A percentile compares a stretch with the other conserved stretches of the same genome.
phyloP scores from a whole-genome alignment of 208 protist genomes.

The Acanthamoeba castellanii region DNA sequence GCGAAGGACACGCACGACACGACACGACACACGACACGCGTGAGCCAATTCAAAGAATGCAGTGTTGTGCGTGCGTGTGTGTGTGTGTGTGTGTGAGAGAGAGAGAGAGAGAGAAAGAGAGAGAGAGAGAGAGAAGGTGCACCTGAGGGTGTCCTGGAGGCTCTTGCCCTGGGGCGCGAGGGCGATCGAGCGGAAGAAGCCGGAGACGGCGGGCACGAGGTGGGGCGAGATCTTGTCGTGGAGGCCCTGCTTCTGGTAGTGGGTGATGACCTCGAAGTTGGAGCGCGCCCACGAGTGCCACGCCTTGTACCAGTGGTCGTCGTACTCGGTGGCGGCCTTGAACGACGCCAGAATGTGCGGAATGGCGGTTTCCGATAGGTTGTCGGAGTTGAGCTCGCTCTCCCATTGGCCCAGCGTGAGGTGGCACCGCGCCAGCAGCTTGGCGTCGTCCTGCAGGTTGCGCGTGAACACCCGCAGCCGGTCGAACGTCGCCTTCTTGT shows the following conservation, averaged over 20 bases:
- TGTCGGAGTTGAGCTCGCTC: conserved; percentile 69
- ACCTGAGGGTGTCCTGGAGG: conserved; percentile 97
- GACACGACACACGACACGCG: too few species aligned
- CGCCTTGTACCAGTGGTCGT: conserved; percentile 95
- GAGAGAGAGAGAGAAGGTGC: too few species aligned
- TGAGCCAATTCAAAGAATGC: too few species aligned
- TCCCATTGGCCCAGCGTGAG: conserved; percentile 67
- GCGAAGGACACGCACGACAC: too few species aligned
- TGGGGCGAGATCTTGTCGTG: not conserved
- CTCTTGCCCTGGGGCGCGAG: conserved; percentile 68
- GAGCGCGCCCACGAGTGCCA: conserved; percentile 98
- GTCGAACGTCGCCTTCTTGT: conserved; percentile 26
- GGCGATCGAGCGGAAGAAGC: conserved; percentile 97
- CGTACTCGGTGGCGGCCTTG: conserved; percentile 74
- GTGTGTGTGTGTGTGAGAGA: too few species aligned
- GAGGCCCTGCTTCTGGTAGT: conserved; percentile 25
- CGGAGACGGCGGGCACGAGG: conserved; percentile 62
- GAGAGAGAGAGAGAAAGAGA: too few species aligned
- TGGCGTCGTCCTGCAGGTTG: conserved; percentile 54
- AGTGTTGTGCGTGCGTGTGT: too few species aligned
- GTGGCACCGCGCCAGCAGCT: conserved; percentile 64
- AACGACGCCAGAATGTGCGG: conserved; percentile 61
- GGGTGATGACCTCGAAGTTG: conserved; percentile 94
- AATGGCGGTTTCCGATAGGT: conserved; percentile 29
- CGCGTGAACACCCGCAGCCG: conserved; percentile 13